Evolutionary conservation across 2,329 filamentous ascomycete genomes (phyloP), one percentile per base, ranked within the genome.

Genomic region (Coleophoma eucalyptorum): DNA sequence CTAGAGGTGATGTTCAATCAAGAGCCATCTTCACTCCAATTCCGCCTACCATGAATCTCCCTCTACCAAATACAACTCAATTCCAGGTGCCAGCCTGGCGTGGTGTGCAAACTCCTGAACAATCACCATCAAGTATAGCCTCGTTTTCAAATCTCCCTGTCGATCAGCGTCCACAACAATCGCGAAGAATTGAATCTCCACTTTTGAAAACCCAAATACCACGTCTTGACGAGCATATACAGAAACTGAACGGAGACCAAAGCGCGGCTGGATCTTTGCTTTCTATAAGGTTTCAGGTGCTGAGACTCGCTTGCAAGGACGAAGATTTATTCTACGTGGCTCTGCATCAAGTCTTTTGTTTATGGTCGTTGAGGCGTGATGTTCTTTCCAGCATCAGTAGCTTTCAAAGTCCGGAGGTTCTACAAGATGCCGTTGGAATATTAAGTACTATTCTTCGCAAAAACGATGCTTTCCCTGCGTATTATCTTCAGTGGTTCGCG

Each of bases 341-440:
- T 5, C 63, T 88, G 12, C 86, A 89, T 61, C 85, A 89, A 61
- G 52, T 86, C 2, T 84, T 81, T 63, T 87, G 83, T 61, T 61
- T 78, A 18, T 81, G 78, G 75, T 75, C 65, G 50, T 32, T 53
- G 18, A 13, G 46, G 58, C 56, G 44, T 32, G 35, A 49, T 15
- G 52, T 58, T 33, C 41, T 66, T 18, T 35, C 74, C 15, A 58
- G 46, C 12, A 53, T 73, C 3, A 60, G 75, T 12, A 65, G 67
- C 1, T 62, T 71, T 43, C 57, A 58, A 20, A 40, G 53, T 16
- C 10, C 44, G 20, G 48, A 31, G 11, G 51, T 56, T 18, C 47
- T 71, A 3, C 52, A 52, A 7, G 40, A 54, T 47, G 69, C 68
- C 0, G 61, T 73, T 31, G 52, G 52, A 11, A 57, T 73, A 13